These are phyloP conservation scores for Sporothrix schenckii DNA, from an alignment of 2,329 filamentous ascomycete genomes.

Conservation along the genomic window DNA sequence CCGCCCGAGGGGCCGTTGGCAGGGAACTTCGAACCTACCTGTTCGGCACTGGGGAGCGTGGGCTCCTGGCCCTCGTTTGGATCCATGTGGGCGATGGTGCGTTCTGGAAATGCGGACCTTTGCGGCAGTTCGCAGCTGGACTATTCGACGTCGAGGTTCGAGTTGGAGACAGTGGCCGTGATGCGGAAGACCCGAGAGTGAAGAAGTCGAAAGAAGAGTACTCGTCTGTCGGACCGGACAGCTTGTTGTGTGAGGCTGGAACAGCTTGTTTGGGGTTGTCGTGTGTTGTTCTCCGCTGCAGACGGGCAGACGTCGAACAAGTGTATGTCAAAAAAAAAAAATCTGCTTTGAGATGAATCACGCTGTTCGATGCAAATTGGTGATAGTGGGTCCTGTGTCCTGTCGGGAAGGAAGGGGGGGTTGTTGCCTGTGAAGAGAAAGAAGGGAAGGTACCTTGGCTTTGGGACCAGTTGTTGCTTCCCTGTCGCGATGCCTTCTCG, in stretches of 20 bases:
- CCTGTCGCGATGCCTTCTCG: conserved; percentile 18
- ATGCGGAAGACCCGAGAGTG: neutral
- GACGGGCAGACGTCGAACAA: neutral
- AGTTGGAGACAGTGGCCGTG: neutral
- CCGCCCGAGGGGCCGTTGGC: neutral
- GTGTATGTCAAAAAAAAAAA: neutral
- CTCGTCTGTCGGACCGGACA: neutral
- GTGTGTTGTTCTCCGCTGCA: neutral
- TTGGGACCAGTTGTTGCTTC: conserved; percentile 18
- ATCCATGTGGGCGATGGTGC: conserved; percentile 47
- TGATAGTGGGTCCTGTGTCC: conserved; percentile 1
- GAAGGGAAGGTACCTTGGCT: neutral
- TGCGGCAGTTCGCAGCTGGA: neutral
- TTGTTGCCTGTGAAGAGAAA: no score
- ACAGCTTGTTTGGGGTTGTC: neutral
- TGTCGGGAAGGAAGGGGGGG: neutral
- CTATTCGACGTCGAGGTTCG: neutral
- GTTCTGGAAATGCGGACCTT: neutral
- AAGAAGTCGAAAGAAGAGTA: no score
- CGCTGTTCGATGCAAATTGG: neutral
- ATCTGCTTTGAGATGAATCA: neutral
- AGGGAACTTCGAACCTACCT: conserved; percentile 31
- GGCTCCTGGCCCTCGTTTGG: conserved; percentile 48
- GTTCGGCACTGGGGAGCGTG: conserved; percentile 37
- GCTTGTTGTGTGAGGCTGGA: neutral